These are phyloP conservation scores for Keqinozyma sinolaborantium DNA, from an alignment of 1,139 yeast species.

Conservation along the genomic window DNA sequence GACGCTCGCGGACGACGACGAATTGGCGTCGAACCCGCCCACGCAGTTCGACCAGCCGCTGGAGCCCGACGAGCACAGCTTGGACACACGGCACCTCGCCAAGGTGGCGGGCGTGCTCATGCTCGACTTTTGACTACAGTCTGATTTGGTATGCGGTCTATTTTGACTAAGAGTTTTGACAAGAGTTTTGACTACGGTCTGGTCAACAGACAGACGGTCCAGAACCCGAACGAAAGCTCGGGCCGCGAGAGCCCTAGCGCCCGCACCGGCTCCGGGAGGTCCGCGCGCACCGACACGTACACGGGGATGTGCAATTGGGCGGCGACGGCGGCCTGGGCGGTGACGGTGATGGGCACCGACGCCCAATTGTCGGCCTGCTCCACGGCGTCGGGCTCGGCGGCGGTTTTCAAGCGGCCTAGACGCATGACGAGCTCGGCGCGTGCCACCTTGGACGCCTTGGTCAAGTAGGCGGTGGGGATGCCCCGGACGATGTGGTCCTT, in stretches of 20 bases:
- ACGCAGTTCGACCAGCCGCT: constrained; percentile 8
- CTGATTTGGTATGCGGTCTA: too few species aligned
- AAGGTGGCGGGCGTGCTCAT: constrained; percentile 53
- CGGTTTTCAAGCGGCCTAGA: constrained; percentile 15
- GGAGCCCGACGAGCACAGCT: constrained; percentile 22
- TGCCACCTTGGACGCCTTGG: constrained; percentile 24
- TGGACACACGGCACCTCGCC: constrained; percentile 52
- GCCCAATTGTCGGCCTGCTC: constrained; percentile 33
- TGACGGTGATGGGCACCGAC: constrained; percentile 24
- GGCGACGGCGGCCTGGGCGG: background rate
- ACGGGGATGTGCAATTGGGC: constrained; percentile 22
- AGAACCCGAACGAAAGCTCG: constrained; percentile 27
- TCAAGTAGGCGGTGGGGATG: constrained; percentile 33
- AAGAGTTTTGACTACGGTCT: background rate
- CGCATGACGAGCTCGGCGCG: constrained; percentile 30
- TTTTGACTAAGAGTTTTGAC: constrained; percentile 1
- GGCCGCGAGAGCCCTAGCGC: constrained; percentile 14
- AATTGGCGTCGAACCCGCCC: constrained; percentile 4
- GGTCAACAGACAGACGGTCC: constrained; percentile 20
- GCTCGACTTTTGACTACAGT: constrained; percentile 45
- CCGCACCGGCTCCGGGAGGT: constrained; percentile 20
- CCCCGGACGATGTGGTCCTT: constrained; percentile 10
- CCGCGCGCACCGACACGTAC: constrained; percentile 22
- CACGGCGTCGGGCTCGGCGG: constrained; percentile 13
- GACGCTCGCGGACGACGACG: constrained; percentile 11